Base-by-base conservation (phyloP, 805 yeast genomes). In the Millerago galiae region DNA sequence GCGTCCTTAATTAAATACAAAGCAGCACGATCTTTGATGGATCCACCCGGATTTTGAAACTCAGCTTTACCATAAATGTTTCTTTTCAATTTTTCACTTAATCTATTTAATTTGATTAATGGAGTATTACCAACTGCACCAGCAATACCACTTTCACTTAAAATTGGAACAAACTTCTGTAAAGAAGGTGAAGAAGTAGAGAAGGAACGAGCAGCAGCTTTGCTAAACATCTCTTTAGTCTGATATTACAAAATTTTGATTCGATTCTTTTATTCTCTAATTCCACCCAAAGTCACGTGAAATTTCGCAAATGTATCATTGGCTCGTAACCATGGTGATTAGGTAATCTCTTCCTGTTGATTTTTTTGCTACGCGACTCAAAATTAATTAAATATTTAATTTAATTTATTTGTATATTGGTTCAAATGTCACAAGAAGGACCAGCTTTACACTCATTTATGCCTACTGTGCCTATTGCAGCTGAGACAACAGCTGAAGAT, bases 111-210 rank as follows among this genome's bases (percentile, higher is more conserved):
- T 49, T 74, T 73, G 50, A 90, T 67, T 51, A 90, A 67, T 21
- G 97, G 96, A 4, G 97, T 90, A 63, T 88, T 88, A n/a, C 97
- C 97, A 44, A 89, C 83, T 2, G 96, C 95, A 27, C 79, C 88
- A 3, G 82, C 74, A 43, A 90, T 70, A 11, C 95, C 96, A 12
- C 66, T 62, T 41, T 75, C 72, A 11, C 89, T 70, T 1, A 77
- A 78, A 33, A 83, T 62, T 3, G 95, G 95, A 8, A 50, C 49
- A 43, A 53, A 55, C 3, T 45, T 31, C 17, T 42, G 41, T 8
- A 33, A 26, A 24, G 31, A 16, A 4, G 37, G 12, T 2, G 46
- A 24, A 6, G 44, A 41, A 5, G 47, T 41, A 25, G 44, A 37
- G 16, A 50, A 24, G 4, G 41, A 17, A 16, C 56, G 53, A 2